Evolutionary conservation across 2,329 filamentous ascomycete genomes (phyloP).

Genomic region (Diaporthe sp.): DNA sequence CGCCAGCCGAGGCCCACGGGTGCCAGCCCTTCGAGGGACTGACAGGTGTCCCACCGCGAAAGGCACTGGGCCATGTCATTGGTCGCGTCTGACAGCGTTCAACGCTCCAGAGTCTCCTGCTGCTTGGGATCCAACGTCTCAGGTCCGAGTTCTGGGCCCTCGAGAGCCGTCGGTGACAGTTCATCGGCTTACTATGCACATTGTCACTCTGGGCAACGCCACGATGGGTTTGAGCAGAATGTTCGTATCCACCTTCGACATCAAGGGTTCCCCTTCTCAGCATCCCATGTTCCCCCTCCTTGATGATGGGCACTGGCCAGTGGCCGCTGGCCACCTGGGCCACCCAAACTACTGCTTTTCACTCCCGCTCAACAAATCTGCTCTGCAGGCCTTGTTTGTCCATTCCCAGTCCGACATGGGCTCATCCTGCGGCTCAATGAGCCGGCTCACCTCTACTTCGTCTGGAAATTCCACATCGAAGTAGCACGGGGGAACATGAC

Average conservation of each 20-base stretch:
- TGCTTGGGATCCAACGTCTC: slow-evolving; percentile 20
- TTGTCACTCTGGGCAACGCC: slow-evolving; percentile 13
- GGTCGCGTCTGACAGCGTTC: slow-evolving; percentile 1
- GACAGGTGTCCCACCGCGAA: neutral
- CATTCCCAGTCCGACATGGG: neutral
- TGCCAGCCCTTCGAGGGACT: slow-evolving; percentile 2
- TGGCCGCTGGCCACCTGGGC: neutral
- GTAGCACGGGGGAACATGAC: neutral
- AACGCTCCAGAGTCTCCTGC: neutral
- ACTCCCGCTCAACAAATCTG: neutral
- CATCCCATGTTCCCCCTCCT: slow-evolving; percentile 2
- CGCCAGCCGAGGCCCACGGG: neutral
- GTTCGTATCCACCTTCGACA: slow-evolving; percentile 12
- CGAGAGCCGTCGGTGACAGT: neutral
- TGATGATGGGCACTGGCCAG: neutral
- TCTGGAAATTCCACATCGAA: slow-evolving; percentile 12
- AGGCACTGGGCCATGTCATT: neutral
- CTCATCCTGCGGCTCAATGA: neutral
- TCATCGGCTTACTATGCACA: slow-evolving; percentile 11
- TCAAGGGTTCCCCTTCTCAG: neutral
- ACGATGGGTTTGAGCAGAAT: slow-evolving; percentile 20
- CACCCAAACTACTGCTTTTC: neutral
- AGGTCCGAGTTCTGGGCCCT: slow-evolving; percentile 6
- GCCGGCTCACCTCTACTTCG: neutral
- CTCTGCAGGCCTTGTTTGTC: neutral